Evolutionary conservation across 495 filamentous ascomycete species (phyloP), one percentile per base, ranked within the genome.

Genomic region (Neurospora discreta): DNA sequence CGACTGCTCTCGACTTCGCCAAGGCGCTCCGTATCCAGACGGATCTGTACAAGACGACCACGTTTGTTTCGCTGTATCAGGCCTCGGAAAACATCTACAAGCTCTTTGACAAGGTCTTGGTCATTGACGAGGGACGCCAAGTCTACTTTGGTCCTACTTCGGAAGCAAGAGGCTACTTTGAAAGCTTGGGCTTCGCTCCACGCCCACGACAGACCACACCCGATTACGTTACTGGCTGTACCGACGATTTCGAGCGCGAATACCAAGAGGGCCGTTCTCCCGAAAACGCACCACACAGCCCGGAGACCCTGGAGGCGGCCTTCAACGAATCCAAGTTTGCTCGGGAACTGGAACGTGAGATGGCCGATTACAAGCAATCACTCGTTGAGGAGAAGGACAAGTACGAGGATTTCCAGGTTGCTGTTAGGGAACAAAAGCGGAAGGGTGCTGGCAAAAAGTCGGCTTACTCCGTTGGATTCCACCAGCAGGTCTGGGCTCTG

Each of bases 41-140:
- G 39, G 89, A 93, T 76, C 85, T 94, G 68, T 92, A 93, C 85
- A 86, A 92, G 76, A 91, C 88, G 1, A 90, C 89, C 36, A 94
- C 91, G 0, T 93, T 94, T 68, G 92, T 93, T 5, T 92, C 90
- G 0, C 83, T 95, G 1, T 96, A 95, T 75, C 93, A 96, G 76
- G 93, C 93, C 0, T 90, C 88, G 4, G 92, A 97, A 79, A 91
- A 87, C 74, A 96, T 96, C 69, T 97, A 95, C 81, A 86, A 85
- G 38, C 88, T 90, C 67, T 97, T 97, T 74, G 93, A 97, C 82
- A 96, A 95, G 75, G 92, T 95, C 7, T 79, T 95, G 38, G 90
- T 96, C 20, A 91, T 97, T 68, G 91, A 96, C 72, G 85, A 87
- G 39, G 94, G 94, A 18, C 87, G 84, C 16, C 87, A 95, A 77